Evolutionary conservation across 495 filamentous ascomycete genomes (phyloP).

Genomic region (Penicillium longicatenatum): DNA sequence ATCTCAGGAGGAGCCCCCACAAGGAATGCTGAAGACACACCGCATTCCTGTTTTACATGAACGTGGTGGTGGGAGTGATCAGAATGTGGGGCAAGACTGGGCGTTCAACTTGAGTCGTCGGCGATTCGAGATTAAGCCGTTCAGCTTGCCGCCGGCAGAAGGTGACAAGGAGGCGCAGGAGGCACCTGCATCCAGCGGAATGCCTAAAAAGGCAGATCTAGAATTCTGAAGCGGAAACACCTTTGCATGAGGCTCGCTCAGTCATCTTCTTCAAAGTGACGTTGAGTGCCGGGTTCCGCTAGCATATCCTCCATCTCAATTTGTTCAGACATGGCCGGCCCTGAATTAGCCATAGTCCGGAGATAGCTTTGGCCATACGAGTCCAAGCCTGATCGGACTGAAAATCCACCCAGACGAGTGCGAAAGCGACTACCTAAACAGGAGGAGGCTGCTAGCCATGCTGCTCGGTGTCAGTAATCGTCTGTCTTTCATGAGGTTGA

Average conservation of each 20-base stretch:
- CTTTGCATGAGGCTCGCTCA: slow-evolving; percentile 16
- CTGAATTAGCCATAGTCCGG: slow-evolving; percentile 54
- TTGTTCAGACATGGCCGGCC: slow-evolving; percentile 60
- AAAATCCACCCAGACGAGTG: slow-evolving; percentile 37
- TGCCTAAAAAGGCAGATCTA: slow-evolving; percentile 65
- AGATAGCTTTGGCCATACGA: slow-evolving; percentile 58
- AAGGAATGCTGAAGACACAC: slow-evolving; percentile 83
- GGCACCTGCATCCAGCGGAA: slow-evolving; percentile 44
- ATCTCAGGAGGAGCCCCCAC: slow-evolving; percentile 70
- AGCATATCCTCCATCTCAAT: slow-evolving; percentile 66
- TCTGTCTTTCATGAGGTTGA: not conserved
- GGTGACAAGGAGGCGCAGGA: slow-evolving; percentile 73
- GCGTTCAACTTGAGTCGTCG: slow-evolving; percentile 85
- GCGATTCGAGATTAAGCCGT: slow-evolving; percentile 84
- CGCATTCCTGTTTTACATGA: slow-evolving; percentile 82
- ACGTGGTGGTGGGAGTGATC: slow-evolving; percentile 76
- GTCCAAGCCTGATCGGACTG: slow-evolving; percentile 39
- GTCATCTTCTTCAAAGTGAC: slow-evolving; percentile 41
- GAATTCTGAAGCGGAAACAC: slow-evolving; percentile 59
- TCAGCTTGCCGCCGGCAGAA: slow-evolving; percentile 86
- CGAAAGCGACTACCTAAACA: slow-evolving; percentile 60
- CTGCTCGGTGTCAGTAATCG: slow-evolving; percentile 36
- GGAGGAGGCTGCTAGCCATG: slow-evolving; percentile 59
- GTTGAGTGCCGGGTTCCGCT: slow-evolving; percentile 37
- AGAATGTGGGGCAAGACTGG: slow-evolving; percentile 74